A percentile compares a stretch with the other conserved stretches of the same genome.
Conservation (phyloP, 164 flowering plant genomes). For the Kalanchoe fedtschenkoi region DNA sequence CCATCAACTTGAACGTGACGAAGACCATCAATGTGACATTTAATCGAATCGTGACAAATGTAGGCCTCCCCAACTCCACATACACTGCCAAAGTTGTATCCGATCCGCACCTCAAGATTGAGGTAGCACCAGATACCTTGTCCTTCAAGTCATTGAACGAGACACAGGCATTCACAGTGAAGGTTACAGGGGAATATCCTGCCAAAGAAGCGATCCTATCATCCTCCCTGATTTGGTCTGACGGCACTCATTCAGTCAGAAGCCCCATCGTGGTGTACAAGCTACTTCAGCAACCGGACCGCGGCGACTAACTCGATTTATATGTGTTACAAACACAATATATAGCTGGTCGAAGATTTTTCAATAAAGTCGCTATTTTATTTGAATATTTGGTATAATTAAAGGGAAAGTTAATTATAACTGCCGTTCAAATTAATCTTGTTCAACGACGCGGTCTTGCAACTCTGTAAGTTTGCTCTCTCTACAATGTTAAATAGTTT, state of each 20-base stretch:
- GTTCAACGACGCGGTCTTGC: too few species aligned
- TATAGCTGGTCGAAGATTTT: too few species aligned
- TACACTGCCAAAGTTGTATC: slow-evolving; percentile 11
- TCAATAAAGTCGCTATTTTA: too few species aligned
- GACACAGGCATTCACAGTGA: slow-evolving; percentile 7
- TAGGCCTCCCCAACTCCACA: slow-evolving; percentile 24
- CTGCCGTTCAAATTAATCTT: too few species aligned
- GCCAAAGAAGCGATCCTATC: background rate
- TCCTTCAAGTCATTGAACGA: slow-evolving; percentile 8
- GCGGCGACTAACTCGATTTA: too few species aligned
- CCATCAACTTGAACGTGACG: background rate
- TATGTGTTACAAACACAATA: too few species aligned
- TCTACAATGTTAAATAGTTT: too few species aligned
- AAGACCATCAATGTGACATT: slow-evolving; percentile 9
- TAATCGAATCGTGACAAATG: slow-evolving; percentile 34
- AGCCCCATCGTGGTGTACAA: slow-evolving; percentile 5
- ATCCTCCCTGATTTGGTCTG: slow-evolving; percentile 5
- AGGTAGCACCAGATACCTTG: slow-evolving; percentile 6
- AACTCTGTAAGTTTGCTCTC: too few species aligned
- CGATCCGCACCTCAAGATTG: background rate
- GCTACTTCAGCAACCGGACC: too few species aligned
- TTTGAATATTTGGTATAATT: too few species aligned
- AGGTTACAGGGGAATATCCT: background rate
- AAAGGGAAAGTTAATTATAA: too few species aligned
- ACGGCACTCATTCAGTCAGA: slow-evolving; percentile 6